A percentile compares a stretch with the other conserved stretches of the same genome.
Conservation (phyloP, 2,329 filamentous ascomycete species). For the Aspergillus melleus region DNA sequence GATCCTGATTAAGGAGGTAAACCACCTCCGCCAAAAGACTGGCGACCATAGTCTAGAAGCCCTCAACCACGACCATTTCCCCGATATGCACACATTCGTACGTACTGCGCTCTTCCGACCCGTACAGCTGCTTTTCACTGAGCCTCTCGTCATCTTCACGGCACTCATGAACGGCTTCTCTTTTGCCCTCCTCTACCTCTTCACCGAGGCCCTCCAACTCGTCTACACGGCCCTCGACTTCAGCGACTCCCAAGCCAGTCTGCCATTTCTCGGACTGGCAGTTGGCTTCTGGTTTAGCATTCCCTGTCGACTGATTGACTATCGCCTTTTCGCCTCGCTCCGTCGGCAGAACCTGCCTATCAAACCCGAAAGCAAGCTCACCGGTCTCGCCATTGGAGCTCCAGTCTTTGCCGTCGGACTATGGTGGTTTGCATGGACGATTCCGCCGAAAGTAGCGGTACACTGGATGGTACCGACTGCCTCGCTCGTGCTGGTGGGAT, state of each 20-base stretch:
- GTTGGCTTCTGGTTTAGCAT: slow-evolving; percentile 45
- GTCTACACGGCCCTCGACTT: slow-evolving; percentile 44
- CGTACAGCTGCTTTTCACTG: slow-evolving; percentile 43
- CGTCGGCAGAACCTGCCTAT: not conserved
- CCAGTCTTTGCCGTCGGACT: slow-evolving; percentile 47
- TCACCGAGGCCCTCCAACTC: slow-evolving; percentile 45
- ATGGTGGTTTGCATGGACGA: slow-evolving; percentile 49
- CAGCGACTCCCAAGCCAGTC: slow-evolving; percentile 32
- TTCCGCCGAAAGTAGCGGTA: slow-evolving; percentile 15
- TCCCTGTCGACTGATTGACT: slow-evolving; percentile 46
- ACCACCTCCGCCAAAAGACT: slow-evolving; percentile 24
- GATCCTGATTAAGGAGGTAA: slow-evolving; percentile 37
- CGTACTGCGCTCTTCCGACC: slow-evolving; percentile 42
- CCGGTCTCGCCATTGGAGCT: slow-evolving; percentile 47
- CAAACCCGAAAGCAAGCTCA: slow-evolving; percentile 22
- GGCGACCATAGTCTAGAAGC: slow-evolving; percentile 25
- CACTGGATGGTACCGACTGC: slow-evolving; percentile 17
- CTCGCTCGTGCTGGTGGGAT: slow-evolving; percentile 48
- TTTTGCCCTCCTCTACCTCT: slow-evolving; percentile 50
- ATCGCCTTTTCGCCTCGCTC: slow-evolving; percentile 20
- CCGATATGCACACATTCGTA: slow-evolving; percentile 37
- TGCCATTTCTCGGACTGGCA: slow-evolving; percentile 43
- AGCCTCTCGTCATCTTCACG: slow-evolving; percentile 47
- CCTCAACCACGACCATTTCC: slow-evolving; percentile 40
- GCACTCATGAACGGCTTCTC: slow-evolving; percentile 44